Conservation (phyloP, 768 basidiomycete genomes). For the Agrocybe pediades region DNA sequence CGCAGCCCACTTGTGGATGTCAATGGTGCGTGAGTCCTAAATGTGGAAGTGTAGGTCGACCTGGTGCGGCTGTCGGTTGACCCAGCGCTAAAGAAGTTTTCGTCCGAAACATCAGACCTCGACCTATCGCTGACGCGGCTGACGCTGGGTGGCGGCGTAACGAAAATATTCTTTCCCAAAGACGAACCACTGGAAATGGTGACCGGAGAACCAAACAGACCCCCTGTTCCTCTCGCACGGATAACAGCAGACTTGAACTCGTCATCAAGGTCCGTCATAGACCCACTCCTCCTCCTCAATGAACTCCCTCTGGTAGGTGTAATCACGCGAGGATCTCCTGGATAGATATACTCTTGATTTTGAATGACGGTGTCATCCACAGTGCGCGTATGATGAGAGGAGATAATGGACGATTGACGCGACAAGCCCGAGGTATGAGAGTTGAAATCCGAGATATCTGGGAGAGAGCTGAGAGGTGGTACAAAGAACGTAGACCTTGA, state of each 20-base stretch:
- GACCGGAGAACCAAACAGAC: constrained; percentile 59
- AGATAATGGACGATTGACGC: constrained; percentile 41
- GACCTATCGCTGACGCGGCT: constrained; percentile 33
- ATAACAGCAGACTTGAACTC: constrained; percentile 51
- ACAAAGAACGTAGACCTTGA: constrained; percentile 78
- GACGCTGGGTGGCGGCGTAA: constrained; percentile 44
- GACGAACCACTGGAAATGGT: constrained; percentile 71
- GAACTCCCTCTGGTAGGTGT: constrained; percentile 54
- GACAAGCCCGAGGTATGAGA: constrained; percentile 34
- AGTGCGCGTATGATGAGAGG: constrained; percentile 63
- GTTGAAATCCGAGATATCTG: constrained; percentile 67
- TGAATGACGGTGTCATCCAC: constrained; percentile 75
- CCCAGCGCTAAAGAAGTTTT: constrained; percentile 42
- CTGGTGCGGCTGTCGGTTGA: constrained; percentile 29
- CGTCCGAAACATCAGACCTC: constrained; percentile 35
- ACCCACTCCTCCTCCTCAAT: constrained; percentile 65
- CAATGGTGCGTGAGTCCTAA: constrained; percentile 35
- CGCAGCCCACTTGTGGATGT: constrained; percentile 24
- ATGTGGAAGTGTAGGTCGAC: constrained; percentile 36
- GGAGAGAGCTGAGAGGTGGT: constrained; percentile 70
- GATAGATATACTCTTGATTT: constrained; percentile 67
- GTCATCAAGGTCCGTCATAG: constrained; percentile 72
- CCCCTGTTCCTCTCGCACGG: constrained; percentile 45
- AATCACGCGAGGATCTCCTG: constrained; percentile 74
- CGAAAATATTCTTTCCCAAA: constrained; percentile 38